phyloP scores from a whole-genome alignment of 1,284 basidiomycete genomes.

The Leccinum fallax region DNA sequence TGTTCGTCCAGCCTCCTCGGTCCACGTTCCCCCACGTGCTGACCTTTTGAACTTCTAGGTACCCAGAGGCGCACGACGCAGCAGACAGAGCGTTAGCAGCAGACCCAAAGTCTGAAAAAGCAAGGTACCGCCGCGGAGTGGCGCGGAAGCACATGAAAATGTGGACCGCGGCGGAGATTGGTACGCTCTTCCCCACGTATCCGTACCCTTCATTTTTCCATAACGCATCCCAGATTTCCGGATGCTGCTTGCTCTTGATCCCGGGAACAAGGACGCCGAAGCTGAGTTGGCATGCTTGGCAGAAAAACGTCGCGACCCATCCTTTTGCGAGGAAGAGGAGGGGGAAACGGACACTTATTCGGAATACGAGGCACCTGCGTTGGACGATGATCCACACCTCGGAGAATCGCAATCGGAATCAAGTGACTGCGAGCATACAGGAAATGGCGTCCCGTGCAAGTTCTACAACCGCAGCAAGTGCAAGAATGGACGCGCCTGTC shows the following conservation, averaged over 20 bases:
- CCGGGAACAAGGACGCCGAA: constrained; percentile 7
- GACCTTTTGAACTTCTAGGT: constrained; percentile 8
- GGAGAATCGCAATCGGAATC: constrained; percentile 44
- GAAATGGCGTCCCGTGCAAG: constrained; percentile 50
- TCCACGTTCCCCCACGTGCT: background rate
- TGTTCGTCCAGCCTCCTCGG: constrained; percentile 7
- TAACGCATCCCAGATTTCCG: constrained; percentile 7
- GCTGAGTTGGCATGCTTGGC: constrained; percentile 7
- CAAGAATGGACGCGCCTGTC: constrained; percentile 41
- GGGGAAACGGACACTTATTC: constrained; percentile 12
- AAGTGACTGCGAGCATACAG: constrained; percentile 50
- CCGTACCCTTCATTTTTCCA: background rate
- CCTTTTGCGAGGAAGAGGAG: background rate
- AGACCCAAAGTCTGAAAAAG: constrained; percentile 20
- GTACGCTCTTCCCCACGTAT: background rate
- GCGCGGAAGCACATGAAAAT: constrained; percentile 13
- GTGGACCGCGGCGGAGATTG: constrained; percentile 7
- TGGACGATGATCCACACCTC: constrained; percentile 31
- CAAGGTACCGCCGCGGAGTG: constrained; percentile 16
- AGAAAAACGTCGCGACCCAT: background rate
- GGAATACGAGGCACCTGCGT: constrained; percentile 40
- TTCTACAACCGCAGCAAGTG: constrained; percentile 55
- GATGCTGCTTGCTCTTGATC: constrained; percentile 13
- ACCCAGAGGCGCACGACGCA: constrained; percentile 9
- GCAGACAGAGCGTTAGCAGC: constrained; percentile 5